These are phyloP conservation scores for Mortierella sp. DNA, from an alignment of 371 early-diverging fungal species.

Conservation along the genomic window DNA sequence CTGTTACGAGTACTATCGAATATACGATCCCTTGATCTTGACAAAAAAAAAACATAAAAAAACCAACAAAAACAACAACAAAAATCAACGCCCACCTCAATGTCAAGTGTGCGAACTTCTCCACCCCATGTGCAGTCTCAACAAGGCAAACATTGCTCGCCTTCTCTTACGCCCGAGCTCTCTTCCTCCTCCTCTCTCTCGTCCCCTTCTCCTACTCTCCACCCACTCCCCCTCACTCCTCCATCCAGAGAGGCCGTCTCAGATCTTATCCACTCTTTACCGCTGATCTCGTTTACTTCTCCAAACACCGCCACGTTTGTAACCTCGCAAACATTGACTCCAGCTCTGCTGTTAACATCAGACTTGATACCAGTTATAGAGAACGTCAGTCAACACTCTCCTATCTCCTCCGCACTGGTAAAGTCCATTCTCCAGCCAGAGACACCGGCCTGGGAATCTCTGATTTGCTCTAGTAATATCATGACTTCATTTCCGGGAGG, in stretches of 20 bases:
- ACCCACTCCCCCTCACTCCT: neutral
- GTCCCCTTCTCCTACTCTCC: neutral
- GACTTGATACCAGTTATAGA: conserved; percentile 10
- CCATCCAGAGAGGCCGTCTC: conserved; percentile 2
- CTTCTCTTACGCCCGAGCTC: conserved; percentile 10
- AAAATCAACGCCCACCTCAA: neutral
- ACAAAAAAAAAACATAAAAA: neutral
- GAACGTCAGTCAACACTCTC: conserved; percentile 11
- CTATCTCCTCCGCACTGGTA: neutral
- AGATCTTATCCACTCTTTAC: conserved; percentile 1
- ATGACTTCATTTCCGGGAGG: conserved; percentile 10
- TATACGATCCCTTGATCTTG: neutral
- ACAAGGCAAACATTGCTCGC: conserved; percentile 3
- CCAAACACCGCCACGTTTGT: neutral
- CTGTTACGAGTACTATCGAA: too few relatives aligned
- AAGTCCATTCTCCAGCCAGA: neutral
- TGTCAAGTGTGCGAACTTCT: neutral
- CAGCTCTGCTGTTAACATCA: conserved; percentile 1
- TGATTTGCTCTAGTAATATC: conserved; percentile 1
- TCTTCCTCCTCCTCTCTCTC: conserved; percentile 14
- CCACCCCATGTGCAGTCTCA: conserved; percentile 7
- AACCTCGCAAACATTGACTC: neutral
- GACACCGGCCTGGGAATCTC: neutral
- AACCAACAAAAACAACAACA: too few relatives aligned
- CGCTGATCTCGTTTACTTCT: neutral